These are phyloP conservation scores for Quercus phellos DNA, from an alignment of 331 rosid genomes.

Conservation along the genomic window DNA sequence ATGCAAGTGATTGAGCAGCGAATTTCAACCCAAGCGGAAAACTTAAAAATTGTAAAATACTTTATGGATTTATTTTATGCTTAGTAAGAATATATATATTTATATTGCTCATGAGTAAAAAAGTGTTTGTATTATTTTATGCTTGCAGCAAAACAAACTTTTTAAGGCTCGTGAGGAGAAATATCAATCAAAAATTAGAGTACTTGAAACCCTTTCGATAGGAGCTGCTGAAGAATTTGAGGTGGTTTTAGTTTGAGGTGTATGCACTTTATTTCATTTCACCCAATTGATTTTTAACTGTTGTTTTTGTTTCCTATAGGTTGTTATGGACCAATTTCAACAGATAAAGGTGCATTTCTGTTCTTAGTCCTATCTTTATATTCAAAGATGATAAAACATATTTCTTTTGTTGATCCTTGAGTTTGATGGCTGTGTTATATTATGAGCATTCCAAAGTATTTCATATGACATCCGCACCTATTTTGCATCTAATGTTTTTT, in stretches of 20 bases:
- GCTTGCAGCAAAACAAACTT: slow-evolving; percentile 66
- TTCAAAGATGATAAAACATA: slow-evolving; percentile 18
- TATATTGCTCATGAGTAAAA: slow-evolving; percentile 20
- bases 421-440: background rate
- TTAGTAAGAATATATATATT: slow-evolving; percentile 6
- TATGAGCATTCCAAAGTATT: background rate
- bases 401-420: background rate
- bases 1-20: slow-evolving; percentile 70
- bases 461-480: background rate
- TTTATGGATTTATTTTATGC: background rate
- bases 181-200: slow-evolving; percentile 63
- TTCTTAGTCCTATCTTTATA: slow-evolving; percentile 18
- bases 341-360: slow-evolving; percentile 61
- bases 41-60: slow-evolving; percentile 64
- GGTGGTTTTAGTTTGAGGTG: slow-evolving; percentile 43
- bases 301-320: slow-evolving; percentile 41
- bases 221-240: slow-evolving; percentile 83
- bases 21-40: slow-evolving; percentile 60
- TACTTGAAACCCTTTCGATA: slow-evolving; percentile 72
- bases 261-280: slow-evolving; percentile 5
- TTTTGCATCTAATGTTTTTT: background rate
- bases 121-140: slow-evolving; percentile 27
- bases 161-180: slow-evolving; percentile 81
- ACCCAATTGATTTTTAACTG: slow-evolving; percentile 19
- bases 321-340: slow-evolving; percentile 68